Conservation (phyloP, 441 rosid genomes). For the Populus hybrid region DNA sequence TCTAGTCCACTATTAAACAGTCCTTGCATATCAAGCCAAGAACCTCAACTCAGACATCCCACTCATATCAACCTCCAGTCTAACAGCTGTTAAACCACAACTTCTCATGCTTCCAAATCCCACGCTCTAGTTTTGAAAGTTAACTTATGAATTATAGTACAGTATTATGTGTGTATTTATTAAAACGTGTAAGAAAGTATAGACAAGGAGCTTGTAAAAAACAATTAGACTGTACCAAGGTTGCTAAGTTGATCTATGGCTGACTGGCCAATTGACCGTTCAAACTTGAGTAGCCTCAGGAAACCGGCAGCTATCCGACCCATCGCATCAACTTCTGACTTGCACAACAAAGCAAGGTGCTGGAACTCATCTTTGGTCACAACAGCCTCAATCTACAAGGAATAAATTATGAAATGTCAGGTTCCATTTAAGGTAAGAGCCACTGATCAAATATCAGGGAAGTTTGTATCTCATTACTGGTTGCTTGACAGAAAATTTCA, state of each 20-base stretch:
- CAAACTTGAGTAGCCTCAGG: slow-evolving; percentile 80
- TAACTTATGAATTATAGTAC: no score
- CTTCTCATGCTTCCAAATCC: no score
- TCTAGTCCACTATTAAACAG: no score
- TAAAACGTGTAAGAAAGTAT: no score
- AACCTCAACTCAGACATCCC: no score
- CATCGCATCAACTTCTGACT: slow-evolving; percentile 89
- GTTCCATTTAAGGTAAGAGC: neutral
- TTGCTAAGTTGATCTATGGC: slow-evolving; percentile 86
- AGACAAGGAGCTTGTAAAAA: no score
- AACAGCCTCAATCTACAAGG: slow-evolving; percentile 53
- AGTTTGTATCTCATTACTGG: slow-evolving; percentile 52
- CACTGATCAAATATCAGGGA: slow-evolving; percentile 5
- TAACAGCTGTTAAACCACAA: no score
- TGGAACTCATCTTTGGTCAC: slow-evolving; percentile 89
- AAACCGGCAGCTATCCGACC: slow-evolving; percentile 90
- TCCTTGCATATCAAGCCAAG: no score
- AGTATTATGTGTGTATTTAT: no score
- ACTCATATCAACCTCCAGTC: no score
- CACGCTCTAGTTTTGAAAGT: no score
- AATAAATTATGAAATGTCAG: slow-evolving; percentile 1
- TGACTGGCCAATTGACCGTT: slow-evolving; percentile 71
- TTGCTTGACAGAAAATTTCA: slow-evolving; percentile 83
- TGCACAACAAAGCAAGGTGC: slow-evolving; percentile 73
- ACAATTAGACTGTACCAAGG: slow-evolving; percentile 52